Base-by-base conservation (phyloP, 306 rosid genomes). In the Quercus agrifolia region DNA sequence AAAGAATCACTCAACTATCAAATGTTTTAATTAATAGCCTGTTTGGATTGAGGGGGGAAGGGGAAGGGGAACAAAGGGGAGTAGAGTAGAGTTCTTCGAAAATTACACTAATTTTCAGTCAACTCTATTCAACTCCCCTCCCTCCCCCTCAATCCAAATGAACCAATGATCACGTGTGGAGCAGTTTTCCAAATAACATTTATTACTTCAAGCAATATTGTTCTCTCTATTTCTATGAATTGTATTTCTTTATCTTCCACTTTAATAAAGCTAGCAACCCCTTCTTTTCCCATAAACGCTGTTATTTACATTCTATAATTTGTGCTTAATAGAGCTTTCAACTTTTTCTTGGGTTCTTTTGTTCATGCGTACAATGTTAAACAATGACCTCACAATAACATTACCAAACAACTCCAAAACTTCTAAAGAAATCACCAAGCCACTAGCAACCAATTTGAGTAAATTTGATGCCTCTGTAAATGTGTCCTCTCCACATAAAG, bases 111-210 rank as follows among this genome's bases (percentile, higher is more conserved):
- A 35, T 35, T 35, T 35, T 0, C 9, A 1, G 0, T 35, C 8
- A 35, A 35, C 41, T 35, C 41, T 35, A 35, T 2, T 35, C 41
- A 35, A 35, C 41, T 35, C 8, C 0, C 41, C 9, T 35, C 8
- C 2, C 9, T 35, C 41, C 9, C 8, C 9, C 41, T 35, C 9
- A 35, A 6, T 35, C 41, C 9, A 35, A 35, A 35, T 35, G 41
- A 8, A 35, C 41, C 41, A 91, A 92, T 74, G 86, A 92, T 95
- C 99, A 95, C 94, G 94, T 92, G 92, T 83, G 99, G 97, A 84
- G 96, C 92, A 89, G 97, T 95, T 90, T 85, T 91, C 88, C 79
- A 82, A 85, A 93, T 88, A 82, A 89, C 92, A 75, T 84, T 69
- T 75, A 90, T 82, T 30, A 92, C 94, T 85, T 93, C 84, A 72